Conservation (phyloP, 2,329 filamentous ascomycete genomes). For the Fusarium sp. region DNA sequence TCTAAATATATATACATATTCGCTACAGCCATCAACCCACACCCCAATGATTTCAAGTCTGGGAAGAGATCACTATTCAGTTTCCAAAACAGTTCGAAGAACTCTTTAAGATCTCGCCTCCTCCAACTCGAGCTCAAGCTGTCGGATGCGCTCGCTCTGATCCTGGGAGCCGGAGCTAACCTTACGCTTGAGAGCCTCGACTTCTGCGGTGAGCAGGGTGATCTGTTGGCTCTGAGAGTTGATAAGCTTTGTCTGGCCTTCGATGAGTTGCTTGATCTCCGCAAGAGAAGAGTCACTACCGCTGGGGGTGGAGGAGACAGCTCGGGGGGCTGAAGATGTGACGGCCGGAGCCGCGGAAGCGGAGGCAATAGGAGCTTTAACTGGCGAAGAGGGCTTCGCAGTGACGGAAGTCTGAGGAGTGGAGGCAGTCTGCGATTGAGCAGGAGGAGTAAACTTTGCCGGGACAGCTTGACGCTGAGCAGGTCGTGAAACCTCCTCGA, state of each 20-base stretch:
- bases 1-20: slow-evolving; percentile 44
- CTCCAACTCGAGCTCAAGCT: slow-evolving; percentile 75
- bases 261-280: slow-evolving; percentile 82
- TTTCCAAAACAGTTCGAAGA: not conserved
- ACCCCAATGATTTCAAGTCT: slow-evolving; percentile 15
- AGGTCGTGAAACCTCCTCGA: slow-evolving; percentile 86
- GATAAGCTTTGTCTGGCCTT: slow-evolving; percentile 82
- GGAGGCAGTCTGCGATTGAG: slow-evolving; percentile 39
- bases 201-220: slow-evolving; percentile 74
- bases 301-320: slow-evolving; percentile 47
- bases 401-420: slow-evolving; percentile 38
- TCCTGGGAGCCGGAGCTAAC: slow-evolving; percentile 68
- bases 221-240: slow-evolving; percentile 83
- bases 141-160: slow-evolving; percentile 75
- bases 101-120: slow-evolving; percentile 66
- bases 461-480: slow-evolving; percentile 67
- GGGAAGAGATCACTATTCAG: slow-evolving; percentile 5
- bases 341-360: slow-evolving; percentile 49
- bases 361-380: slow-evolving; percentile 44
- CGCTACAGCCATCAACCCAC: slow-evolving; percentile 37
- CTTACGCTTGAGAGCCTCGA: slow-evolving; percentile 84
- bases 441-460: slow-evolving; percentile 57
- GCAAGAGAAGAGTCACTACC: slow-evolving; percentile 74
- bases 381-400: slow-evolving; percentile 51
- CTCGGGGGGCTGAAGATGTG: slow-evolving; percentile 42